These are phyloP conservation scores for Neotropicomus parvogracilis DNA, from an alignment of 1,284 basidiomycete species.

Conservation along the genomic window DNA sequence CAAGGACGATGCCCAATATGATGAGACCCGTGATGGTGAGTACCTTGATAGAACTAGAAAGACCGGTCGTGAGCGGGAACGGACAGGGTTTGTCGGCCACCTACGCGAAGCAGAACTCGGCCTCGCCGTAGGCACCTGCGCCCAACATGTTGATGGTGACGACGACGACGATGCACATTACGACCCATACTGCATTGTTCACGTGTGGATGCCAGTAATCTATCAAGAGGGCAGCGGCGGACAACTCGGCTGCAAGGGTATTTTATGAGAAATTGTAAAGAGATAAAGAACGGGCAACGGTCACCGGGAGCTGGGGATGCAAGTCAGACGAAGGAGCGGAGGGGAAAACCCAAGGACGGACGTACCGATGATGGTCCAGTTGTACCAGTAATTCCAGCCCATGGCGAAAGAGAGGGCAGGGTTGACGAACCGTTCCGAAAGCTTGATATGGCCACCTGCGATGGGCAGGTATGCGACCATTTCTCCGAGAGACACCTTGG, in stretches of 20 bases:
- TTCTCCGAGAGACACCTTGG: slow-evolving; percentile 39
- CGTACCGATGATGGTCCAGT: slow-evolving; percentile 53
- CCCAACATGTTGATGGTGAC: slow-evolving; percentile 67
- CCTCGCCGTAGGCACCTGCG: slow-evolving; percentile 49
- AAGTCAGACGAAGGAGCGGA: not conserved
- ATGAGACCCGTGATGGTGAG: slow-evolving; percentile 51
- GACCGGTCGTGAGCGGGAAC: not conserved
- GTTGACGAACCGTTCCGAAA: slow-evolving; percentile 69
- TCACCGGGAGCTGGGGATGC: slow-evolving; percentile 26
- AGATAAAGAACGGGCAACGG: not conserved
- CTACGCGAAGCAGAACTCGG: slow-evolving; percentile 52
- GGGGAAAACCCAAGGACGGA: not conserved
- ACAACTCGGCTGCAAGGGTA: slow-evolving; percentile 48
- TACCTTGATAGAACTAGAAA: slow-evolving; percentile 57
- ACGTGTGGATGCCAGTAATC: slow-evolving; percentile 53
- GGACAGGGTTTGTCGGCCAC: slow-evolving; percentile 11
- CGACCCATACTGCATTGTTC: slow-evolving; percentile 63
- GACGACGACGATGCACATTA: slow-evolving; percentile 59
- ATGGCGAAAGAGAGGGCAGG: slow-evolving; percentile 66
- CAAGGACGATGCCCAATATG: slow-evolving; percentile 46
- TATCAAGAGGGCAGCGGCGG: slow-evolving; percentile 63
- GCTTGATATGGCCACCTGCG: slow-evolving; percentile 61
- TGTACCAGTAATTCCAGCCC: slow-evolving; percentile 73
- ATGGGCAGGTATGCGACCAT: slow-evolving; percentile 44
- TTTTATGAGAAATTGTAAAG: slow-evolving; percentile 1